phyloP scores from a whole-genome alignment of 2,329 filamentous ascomycete genomes.

The Aschersonia sp. region DNA sequence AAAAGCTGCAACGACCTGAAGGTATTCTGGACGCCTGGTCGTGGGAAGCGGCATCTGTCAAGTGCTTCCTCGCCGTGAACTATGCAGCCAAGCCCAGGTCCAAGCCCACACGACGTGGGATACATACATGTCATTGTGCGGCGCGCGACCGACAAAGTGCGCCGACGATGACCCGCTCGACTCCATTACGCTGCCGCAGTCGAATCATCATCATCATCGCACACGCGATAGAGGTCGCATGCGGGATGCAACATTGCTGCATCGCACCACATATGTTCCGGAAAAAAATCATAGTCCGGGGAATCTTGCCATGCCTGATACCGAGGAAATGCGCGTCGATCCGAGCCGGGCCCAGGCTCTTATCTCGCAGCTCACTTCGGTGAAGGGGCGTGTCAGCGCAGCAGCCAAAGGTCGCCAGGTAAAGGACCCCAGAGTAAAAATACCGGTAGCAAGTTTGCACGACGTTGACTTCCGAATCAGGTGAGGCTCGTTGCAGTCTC shows the following conservation, averaged over 20 bases:
- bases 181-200: background rate
- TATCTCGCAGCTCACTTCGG: conserved; percentile 43
- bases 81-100: too few relatives aligned
- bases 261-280: background rate
- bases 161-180: conserved; percentile 4
- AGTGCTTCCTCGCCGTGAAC: too few relatives aligned
- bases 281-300: background rate
- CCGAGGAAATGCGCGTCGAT: conserved; percentile 45
- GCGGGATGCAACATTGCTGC: background rate
- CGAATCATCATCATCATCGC: background rate
- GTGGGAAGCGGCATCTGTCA: too few relatives aligned
- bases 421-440: conserved; percentile 11
- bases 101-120: too few relatives aligned
- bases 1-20: background rate
- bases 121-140: too few relatives aligned
- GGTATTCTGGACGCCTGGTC: too few relatives aligned
- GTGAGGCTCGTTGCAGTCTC: conserved; percentile 87
- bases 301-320: background rate
- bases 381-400: conserved; percentile 42
- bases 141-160: background rate
- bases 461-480: conserved; percentile 21
- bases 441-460: too few relatives aligned
- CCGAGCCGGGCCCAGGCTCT: conserved; percentile 47
- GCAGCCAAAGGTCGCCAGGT: conserved; percentile 40
- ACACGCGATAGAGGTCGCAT: background rate